A percentile compares a stretch with the other conserved stretches of the same genome.
These are phyloP conservation scores for Cordyceps cicadae DNA, from an alignment of 2,329 filamentous ascomycete species.

Conservation along the genomic window DNA sequence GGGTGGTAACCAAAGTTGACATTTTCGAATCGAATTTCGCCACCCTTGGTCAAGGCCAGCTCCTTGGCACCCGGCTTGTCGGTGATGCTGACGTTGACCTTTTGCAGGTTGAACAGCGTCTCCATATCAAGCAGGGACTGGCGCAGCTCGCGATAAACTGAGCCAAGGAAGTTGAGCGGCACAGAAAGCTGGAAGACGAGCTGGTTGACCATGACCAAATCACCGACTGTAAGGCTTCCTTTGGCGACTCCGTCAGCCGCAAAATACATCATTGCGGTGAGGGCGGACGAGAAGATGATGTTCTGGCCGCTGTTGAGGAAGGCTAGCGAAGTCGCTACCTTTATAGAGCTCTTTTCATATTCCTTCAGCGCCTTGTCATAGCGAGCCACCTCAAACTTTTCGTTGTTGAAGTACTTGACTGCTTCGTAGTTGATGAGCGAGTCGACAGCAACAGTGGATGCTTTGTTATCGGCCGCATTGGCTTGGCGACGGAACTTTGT, in stretches of 20 bases:
- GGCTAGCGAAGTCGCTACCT: conserved; percentile 87
- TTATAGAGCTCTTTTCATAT: conserved; percentile 93
- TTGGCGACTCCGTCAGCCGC: conserved; percentile 80
- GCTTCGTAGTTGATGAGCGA: conserved; percentile 98
- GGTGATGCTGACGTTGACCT: conserved; percentile 81
- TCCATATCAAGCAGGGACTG: conserved; percentile 98
- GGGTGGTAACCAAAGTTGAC: conserved; percentile 88
- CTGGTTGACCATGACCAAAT: conserved; percentile 98
- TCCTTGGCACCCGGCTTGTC: conserved; percentile 68
- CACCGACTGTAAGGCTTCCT: conserved; percentile 79
- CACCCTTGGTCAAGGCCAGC: conserved; percentile 64
- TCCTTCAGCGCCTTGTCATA: conserved; percentile 80
- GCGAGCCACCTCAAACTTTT: conserved; percentile 82
- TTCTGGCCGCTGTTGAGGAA: conserved; percentile 94
- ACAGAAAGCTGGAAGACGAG: conserved; percentile 97
- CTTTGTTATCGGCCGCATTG: conserved; percentile 92
- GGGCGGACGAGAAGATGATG: conserved; percentile 87
- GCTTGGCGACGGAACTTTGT: conserved; percentile 93
- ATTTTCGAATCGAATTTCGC: conserved; percentile 89
- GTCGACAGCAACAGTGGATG: conserved; percentile 90
- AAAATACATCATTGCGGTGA: conserved; percentile 98
- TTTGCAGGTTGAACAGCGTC: conserved; percentile 93
- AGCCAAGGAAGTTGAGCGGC: conserved; percentile 95
- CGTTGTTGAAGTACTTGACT: conserved; percentile 99
- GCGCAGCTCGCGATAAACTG: conserved; percentile 88